Percentiles rank a stretch among this genome's conserved stretches.
Conservation (phyloP, 78 protist genomes). For the Anaeramoeba ignava region DNA sequence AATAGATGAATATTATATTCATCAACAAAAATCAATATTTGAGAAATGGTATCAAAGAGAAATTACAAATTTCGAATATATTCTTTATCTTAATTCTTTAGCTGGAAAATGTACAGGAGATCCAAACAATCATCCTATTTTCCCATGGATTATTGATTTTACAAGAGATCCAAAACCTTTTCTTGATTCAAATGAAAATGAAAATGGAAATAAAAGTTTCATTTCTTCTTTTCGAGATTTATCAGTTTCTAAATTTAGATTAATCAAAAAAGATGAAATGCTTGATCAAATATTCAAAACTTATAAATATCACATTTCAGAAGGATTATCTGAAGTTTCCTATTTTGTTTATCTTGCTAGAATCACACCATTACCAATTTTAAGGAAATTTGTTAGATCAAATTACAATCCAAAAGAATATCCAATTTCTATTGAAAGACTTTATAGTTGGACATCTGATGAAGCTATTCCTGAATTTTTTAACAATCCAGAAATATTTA, state of each 20-base stretch:
- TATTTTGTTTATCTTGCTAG: conserved; percentile 58
- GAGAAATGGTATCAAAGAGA: conserved; percentile 31
- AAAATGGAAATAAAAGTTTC: no score
- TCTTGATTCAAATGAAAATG: no score
- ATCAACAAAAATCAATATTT: conserved; percentile 3
- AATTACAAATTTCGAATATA: conserved; percentile 43
- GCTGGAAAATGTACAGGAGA: conserved; percentile 51
- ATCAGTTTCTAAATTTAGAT: conserved; percentile 43
- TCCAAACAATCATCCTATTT: conserved; percentile 46
- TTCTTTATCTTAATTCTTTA: conserved; percentile 38
- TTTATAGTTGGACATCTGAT: background rate
- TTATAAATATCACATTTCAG: conserved; percentile 55
- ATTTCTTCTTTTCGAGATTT: no score
- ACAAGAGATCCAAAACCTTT: no score
- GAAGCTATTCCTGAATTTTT: background rate
- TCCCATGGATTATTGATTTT: no score
- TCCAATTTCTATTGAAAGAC: conserved; percentile 48
- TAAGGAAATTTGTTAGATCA: conserved; percentile 47
- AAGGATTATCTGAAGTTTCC: conserved; percentile 48
- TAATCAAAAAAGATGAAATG: conserved; percentile 58
- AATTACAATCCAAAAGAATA: conserved; percentile 60
- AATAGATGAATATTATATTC: no score
- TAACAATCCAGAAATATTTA: conserved; percentile 41
- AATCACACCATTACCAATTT: conserved; percentile 45
- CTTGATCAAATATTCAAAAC: conserved; percentile 45